Evolutionary conservation across 306 rosid species (phyloP).

Genomic region (Castanea sativa): DNA sequence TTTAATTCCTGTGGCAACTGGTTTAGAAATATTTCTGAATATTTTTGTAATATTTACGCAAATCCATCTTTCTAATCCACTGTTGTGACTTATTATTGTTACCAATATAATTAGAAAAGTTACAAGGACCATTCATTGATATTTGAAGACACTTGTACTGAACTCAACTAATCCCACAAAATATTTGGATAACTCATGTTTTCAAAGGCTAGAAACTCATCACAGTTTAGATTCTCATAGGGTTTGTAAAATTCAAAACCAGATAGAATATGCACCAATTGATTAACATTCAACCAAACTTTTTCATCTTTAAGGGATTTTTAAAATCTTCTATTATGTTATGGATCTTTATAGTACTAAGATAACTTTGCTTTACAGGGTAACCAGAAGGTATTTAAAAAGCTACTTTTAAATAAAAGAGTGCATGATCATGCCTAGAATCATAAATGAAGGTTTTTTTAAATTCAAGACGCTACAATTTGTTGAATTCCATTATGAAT

Average conservation of each 20-base stretch:
- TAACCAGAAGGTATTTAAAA: not conserved
- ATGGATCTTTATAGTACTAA: not conserved
- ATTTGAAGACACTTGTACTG: no score
- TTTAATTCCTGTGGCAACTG: not conserved
- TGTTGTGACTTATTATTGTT: not conserved
- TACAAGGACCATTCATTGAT: not conserved
- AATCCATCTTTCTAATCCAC: not conserved
- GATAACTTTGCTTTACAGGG: not conserved
- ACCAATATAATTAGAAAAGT: not conserved
- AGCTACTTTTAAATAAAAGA: not conserved
- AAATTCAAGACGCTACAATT: not conserved
- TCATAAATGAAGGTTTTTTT: not conserved
- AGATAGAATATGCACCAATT: not conserved
- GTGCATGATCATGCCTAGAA: not conserved
- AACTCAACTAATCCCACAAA: not conserved
- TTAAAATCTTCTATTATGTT: not conserved
- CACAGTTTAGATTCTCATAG: no score
- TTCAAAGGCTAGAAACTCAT: no score
- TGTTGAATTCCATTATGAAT: not conserved
- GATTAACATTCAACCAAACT: not conserved
- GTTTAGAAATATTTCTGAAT: not conserved
- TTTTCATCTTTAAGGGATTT: not conserved
- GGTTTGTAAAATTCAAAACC: no score
- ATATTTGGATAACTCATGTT: not conserved
- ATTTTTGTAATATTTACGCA: not conserved